Evolutionary conservation across 2,329 filamentous ascomycete species (phyloP).

Genomic region (Akanthomyces muscarius): DNA sequence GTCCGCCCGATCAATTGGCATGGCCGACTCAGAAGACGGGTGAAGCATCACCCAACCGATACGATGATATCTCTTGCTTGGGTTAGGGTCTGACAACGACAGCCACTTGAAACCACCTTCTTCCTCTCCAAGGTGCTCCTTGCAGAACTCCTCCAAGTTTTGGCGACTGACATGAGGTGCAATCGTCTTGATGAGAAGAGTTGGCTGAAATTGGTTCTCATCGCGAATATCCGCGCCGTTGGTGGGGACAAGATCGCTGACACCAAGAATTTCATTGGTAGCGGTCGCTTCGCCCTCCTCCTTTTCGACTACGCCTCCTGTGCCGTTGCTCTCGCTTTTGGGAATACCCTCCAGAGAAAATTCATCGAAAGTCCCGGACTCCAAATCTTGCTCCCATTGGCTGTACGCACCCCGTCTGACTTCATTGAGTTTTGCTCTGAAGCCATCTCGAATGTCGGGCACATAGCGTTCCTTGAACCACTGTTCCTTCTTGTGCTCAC

Average conservation of each 20-base stretch:
- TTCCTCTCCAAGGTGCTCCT: conserved; percentile 85
- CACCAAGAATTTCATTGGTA: conserved; percentile 85
- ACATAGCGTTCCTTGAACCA: conserved; percentile 98
- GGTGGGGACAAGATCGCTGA: conserved; percentile 82
- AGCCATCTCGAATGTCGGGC: conserved; percentile 70
- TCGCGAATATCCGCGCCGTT: conserved; percentile 84
- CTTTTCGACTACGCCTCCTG: conserved; percentile 81
- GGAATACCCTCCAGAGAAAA: conserved; percentile 92
- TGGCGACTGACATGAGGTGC: conserved; percentile 91
- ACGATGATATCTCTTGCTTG: conserved; percentile 91
- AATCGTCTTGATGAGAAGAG: conserved; percentile 95
- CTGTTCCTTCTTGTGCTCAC: conserved; percentile 89
- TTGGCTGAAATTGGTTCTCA: conserved; percentile 82
- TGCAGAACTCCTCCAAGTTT: conserved; percentile 91
- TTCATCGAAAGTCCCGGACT: conserved; percentile 83
- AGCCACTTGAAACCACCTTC: conserved; percentile 94
- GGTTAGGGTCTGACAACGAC: conserved; percentile 93
- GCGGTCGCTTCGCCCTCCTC: conserved; percentile 93
- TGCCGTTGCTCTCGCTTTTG: conserved; percentile 86
- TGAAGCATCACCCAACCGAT: conserved; percentile 99
- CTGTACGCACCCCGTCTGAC: conserved; percentile 74
- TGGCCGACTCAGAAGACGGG: conserved; percentile 63
- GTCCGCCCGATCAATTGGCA: conserved; percentile 67
- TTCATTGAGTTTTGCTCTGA: conserved; percentile 72
- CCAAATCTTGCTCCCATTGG: conserved; percentile 86